Base-by-base conservation (phyloP, 768 basidiomycete genomes). In the Kwoniella bestiolae region DNA sequence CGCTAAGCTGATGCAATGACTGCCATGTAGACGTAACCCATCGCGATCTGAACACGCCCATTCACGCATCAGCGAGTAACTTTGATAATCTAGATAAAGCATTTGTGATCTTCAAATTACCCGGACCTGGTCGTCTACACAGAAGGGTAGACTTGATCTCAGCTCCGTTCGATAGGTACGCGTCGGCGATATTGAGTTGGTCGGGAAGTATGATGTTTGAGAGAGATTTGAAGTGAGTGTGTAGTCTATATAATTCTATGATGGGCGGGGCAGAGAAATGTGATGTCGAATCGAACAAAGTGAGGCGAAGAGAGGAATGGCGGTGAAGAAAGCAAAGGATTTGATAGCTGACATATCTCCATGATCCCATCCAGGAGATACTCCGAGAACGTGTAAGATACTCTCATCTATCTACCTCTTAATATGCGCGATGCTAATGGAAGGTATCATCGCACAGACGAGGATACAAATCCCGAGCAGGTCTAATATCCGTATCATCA, bases 121-220 rank as follows among this genome's bases (percentile, higher is more conserved):
- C 91, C 8, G 68, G 67, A 18, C 69, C 73, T 32, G 82, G 79
- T 51, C 85, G 82, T 3, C 70, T 85, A 8, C 85, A 90, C 74
- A 84, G 91, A 31, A 85, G 93, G 11, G 83, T 96, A 21, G 94
- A 97, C 77, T 80, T 95, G 52, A 93, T 95, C 68, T 90, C 91
- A 78, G 87, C 90, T 3, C 83, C 86, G 1, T 88, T 88, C 7
- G 86, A 88, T 65, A 84, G 89, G 0, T 95, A 94, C 73, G 93
- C 91, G 88, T 90, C 90, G 1, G 91, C 92, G 0, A 87, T 96
- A 1, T 85, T 92, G 28, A 94, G 94, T 57, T 97, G 94, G 94
- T 90, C 89, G 5, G 93, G 94, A 0, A 93, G 90, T 4, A 91
- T 86, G 66, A 90, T 92, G 87, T 95, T 96, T 76, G 87, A 95